phyloP scores from a whole-genome alignment of 768 basidiomycete species.

The Harrya chromipes region DNA sequence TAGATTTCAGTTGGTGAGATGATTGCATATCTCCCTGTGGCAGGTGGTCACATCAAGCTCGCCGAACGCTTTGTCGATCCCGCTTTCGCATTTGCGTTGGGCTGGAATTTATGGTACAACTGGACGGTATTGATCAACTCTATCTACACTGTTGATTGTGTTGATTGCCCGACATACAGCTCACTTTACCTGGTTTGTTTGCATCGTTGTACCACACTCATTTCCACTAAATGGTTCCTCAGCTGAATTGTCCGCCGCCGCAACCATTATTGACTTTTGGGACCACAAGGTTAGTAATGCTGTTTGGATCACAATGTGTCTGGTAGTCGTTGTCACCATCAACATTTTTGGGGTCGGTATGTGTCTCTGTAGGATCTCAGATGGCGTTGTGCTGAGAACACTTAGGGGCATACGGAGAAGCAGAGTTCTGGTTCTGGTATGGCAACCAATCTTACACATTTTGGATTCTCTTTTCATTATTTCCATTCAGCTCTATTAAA shows the following conservation, averaged over 20 bases:
- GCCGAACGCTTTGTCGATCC: slow-evolving; percentile 45
- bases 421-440: slow-evolving; percentile 44
- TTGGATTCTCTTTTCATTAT: neutral
- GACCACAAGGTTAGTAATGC: slow-evolving; percentile 37
- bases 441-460: neutral
- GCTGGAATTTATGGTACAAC: slow-evolving; percentile 38
- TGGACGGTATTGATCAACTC: slow-evolving; percentile 25
- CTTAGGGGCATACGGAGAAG: slow-evolving; percentile 38
- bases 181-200: slow-evolving; percentile 17
- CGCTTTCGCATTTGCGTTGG: slow-evolving; percentile 39
- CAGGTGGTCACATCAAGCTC: slow-evolving; percentile 43
- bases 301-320: slow-evolving; percentile 49
- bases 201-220: too few relatives aligned
- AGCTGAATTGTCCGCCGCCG: slow-evolving; percentile 45
- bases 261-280: slow-evolving; percentile 49
- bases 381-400: neutral
- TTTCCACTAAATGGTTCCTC: neutral
- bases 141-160: slow-evolving; percentile 11
- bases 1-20: slow-evolving; percentile 37
- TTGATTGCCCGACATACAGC: neutral
- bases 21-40: slow-evolving; percentile 42
- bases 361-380: neutral
- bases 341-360: slow-evolving; percentile 37
- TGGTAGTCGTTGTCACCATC: slow-evolving; percentile 44
- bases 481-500: slow-evolving; percentile 43